Evolutionary conservation across 2,329 filamentous ascomycete species (phyloP), one percentile per base, ranked within the genome.

Genomic region (Colletotrichum falcatum): DNA sequence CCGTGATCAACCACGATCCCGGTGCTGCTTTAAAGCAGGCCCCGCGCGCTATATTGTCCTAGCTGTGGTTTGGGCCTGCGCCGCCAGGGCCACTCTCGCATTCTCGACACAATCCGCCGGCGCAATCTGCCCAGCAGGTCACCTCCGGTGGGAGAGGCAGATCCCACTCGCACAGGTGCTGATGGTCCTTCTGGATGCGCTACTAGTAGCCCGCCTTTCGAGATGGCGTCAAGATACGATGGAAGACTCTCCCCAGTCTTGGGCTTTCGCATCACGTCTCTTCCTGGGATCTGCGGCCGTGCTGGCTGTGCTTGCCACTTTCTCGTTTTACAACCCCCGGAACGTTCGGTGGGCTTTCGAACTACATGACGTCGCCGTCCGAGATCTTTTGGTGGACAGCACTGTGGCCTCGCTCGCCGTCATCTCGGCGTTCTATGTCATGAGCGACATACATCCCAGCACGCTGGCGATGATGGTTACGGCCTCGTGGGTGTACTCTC

Each of bases 1-100:
- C 23, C 63, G 74, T 39, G 26, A 56, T 70, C 16, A 60, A 60
- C 5, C 61, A 1, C 48, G 67, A 12, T 62, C 54, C 26, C 73
- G 72, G 28, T 23, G 61, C 30, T 55, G 62, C 20, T 53, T 54
- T 30, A 70, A 23, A n/a, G 59, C 67, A 3, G 37, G 61, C 5
- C n/a, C 71, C 26, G 8, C 72, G 12, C 58, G 73, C 48, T 78
- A 77, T 65, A 48, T 71, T 23, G 3, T 74, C 20, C 63, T 78
- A 5, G 75, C 79, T 20, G 48, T 79, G 7, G 30, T 75, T 7
- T 82, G 80, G 80, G 79, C 76, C 7, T 66, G 77, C n/a, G 77
- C 76, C 4, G 73, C 78, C 49, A 73, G 76, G 16, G 60, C 77
- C 7, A 77, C 76, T 11, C 73, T 77, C 44, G 70, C 73, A 18